Base-by-base conservation (phyloP, 2,329 filamentous ascomycete genomes). In the Raffaelea ambrosiae region DNA sequence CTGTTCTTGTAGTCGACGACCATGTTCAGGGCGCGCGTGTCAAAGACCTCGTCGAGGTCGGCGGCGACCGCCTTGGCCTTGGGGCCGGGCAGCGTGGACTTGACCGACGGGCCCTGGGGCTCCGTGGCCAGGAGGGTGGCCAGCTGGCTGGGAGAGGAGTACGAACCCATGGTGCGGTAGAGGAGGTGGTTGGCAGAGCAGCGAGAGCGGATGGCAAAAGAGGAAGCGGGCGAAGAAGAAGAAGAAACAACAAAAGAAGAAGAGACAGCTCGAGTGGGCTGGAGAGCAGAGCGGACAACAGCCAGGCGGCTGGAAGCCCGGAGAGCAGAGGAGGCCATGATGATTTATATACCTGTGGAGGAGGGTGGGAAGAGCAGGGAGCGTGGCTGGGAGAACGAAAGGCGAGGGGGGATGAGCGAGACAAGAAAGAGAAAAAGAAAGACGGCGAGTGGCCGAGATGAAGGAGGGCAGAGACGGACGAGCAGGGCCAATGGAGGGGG, bases 21-120 rank as follows among this genome's bases (percentile, higher is more conserved):
- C 81, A 89, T 86, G 72, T 93, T 94, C 70, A 91, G 69, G 67
- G 84, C 88, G 52, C 88, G 77, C 5, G 86, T 91, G 65, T 95
- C 88, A 61, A 93, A 94, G 51, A 94, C 85, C 61, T 82, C 72
- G 66, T 85, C 72, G 53, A 95, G 76, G 63, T 88, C 79, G 53
- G 80, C 71, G 54, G 86, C 81, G 44, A 78, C 76, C 57, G 80
- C 76, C 69, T 81, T 75, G 65, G 83, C 81, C 69, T 83, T 77
- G 35, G 88, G 88, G 0, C 88, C 88, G 0, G 88, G 88, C 49
- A 95, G 85, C 41, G 69, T 66, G 21, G 74, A 77, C 68, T 76
- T 76, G 58, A 81, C 61, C 3, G 68, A 59, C 23, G 77, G 77
- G 22, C 61, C 69, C 23, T 68, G 63, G 40, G 77, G 77, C 66